Conservation (phyloP, 768 basidiomycete species). For the Pleurotus citrinopileatus region DNA sequence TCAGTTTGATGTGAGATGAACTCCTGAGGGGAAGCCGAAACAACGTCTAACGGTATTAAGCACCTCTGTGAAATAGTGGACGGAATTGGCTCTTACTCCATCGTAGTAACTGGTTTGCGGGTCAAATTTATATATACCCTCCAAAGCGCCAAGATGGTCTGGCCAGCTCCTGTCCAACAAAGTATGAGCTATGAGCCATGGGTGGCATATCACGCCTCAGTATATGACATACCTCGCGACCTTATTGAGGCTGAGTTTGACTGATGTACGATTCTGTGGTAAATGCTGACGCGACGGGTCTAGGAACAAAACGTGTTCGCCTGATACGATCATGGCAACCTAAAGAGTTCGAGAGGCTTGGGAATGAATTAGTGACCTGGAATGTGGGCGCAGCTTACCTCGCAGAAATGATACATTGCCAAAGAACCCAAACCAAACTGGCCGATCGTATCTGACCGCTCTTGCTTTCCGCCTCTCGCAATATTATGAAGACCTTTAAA, state of each 20-base stretch:
- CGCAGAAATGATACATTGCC: slow-evolving; percentile 51
- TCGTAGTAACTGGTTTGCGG: slow-evolving; percentile 25
- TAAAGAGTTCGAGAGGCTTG: too few relatives aligned
- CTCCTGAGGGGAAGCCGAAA: slow-evolving; percentile 44
- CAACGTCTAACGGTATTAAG: slow-evolving; percentile 30
- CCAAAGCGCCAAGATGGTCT: slow-evolving; percentile 35
- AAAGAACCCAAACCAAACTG: slow-evolving; percentile 51
- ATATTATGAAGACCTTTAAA: slow-evolving; percentile 44
- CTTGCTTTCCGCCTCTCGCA: slow-evolving; percentile 42
- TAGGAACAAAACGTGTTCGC: slow-evolving; percentile 31
- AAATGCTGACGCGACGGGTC: slow-evolving; percentile 44
- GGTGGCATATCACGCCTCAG: background rate
- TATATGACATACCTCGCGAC: slow-evolving; percentile 29
- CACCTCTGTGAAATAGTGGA: background rate
- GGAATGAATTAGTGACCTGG: too few relatives aligned
- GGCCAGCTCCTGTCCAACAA: slow-evolving; percentile 32
- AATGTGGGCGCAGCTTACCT: slow-evolving; percentile 29
- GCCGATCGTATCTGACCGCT: slow-evolving; percentile 37
- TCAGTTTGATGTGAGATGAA: slow-evolving; percentile 16
- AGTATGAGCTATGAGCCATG: background rate
- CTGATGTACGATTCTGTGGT: slow-evolving; percentile 29
- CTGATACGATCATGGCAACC: slow-evolving; percentile 31
- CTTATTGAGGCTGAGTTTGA: slow-evolving; percentile 27
- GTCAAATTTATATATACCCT: slow-evolving; percentile 40
- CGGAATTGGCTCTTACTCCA: slow-evolving; percentile 32